Base-by-base conservation (phyloP, 1,284 basidiomycete genomes). In the Marasmius oreades region DNA sequence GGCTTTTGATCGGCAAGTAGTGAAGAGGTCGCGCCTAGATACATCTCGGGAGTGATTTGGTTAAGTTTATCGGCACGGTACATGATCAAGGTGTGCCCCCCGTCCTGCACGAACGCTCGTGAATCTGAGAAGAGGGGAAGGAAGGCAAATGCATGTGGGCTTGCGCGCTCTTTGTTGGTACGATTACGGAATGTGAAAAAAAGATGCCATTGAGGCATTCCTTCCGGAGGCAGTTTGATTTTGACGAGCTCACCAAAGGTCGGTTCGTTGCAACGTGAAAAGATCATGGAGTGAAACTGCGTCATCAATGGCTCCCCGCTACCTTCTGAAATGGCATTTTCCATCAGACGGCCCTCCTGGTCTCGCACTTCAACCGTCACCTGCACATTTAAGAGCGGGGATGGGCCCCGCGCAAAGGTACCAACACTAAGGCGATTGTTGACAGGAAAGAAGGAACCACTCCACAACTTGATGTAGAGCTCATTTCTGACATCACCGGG, bases 201-300 rank as follows among this genome's bases (percentile, higher is more conserved):
- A 12, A 99, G 73, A 67, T 98, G 96, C 81, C 91, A 95, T 51
- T 86, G 81, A 23, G 88, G 85, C 51, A 87, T 80, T 6, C 82
- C 80, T 5, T 86, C 77, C 28, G 80, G 74, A 8, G 93, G 90
- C 5, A 98, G 73, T 52, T 83, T 82, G 18, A 99, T 75, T 71
- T 98, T 98, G 73, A 98, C 81, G 43, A 98, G 80, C 71, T 98
- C 96, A 42, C 93, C 93, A 71, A 90, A 98, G 0, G 93, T 96
- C 3, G 93, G 93, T 62, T 90, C 85, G 60, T 85, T 88, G 66
- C 89, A 93, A 47, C 89, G 84, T 63, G 86, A 80, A 72, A 95
- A 95, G 22, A 98, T 92, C 75, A 95, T 88, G 10, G 93, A 96
- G 68, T 94, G 82, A 71, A 92, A 98, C 55, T 89, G 84, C 0